Base-by-base conservation (phyloP, 2,329 filamentous ascomycete genomes). In the Arthrobotrys pseudoclavata region DNA sequence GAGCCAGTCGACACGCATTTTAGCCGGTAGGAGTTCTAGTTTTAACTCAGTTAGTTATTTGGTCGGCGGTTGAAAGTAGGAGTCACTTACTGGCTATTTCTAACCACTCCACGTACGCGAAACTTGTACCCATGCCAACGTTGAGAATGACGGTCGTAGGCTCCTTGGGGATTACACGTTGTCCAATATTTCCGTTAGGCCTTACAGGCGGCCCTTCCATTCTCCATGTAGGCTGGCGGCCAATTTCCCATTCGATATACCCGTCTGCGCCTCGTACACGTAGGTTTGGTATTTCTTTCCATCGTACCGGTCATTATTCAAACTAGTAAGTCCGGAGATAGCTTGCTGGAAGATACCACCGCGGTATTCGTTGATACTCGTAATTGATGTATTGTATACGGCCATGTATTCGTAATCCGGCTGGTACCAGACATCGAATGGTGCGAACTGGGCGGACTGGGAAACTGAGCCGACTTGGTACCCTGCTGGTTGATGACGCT, bases 341-440 rank as follows among this genome's bases (percentile, higher is more conserved):
- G 87, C 87, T 82, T 89, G 86, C 80, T 89, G 87, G 77, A 84
- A 88, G 1, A 86, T 86, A 0, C 87, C 87, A 18, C 87, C 87
- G 29, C 84, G 85, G 79, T 87, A 89, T 1, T 83, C 82, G 76
- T 89, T 89, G 71, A 87, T 84, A 12, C 83, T 83, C 15, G 86
- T 87, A 37, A 86, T 82, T 4, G 84, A 83, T 76, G 86, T 85
- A 79, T 87, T 84, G 0, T 86, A 87, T 20, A 86, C 87, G 15
- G 85, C 84, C 71, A 87, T 84, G 79, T 85, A 88, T 18, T 91
- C 87, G 79, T 87, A 87, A 81, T 91, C 86, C 7, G 90, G 89
- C 83, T 89, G 88, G 81, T 91, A 92, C 86, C 88, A 91, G 90
- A 79, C 64, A 55, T 84, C 83, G 45, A 84, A 84, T 0, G 83